Percentiles rank a stretch among this genome's conserved stretches.
Evolutionary conservation across 169 alveolate genomes (phyloP).

Genomic region (Plasmodium yoelii): DNA sequence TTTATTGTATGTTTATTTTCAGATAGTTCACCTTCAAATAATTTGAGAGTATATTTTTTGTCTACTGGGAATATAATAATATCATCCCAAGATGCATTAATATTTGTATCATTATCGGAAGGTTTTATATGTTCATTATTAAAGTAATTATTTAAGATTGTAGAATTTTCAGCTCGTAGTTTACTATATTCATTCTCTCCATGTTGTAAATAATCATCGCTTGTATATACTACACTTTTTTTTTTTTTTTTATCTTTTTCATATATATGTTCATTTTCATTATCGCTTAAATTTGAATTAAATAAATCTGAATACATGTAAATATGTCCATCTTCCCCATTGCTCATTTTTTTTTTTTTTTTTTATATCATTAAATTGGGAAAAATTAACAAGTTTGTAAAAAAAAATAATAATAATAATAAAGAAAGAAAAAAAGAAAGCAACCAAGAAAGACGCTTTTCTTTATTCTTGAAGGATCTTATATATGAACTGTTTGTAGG

Average conservation of each 20-base stretch:
- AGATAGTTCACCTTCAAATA: constrained; percentile 54
- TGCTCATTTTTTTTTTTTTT: constrained; percentile 18
- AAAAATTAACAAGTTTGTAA: not conserved
- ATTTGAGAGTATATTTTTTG: constrained; percentile 18
- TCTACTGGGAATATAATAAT: constrained; percentile 22
- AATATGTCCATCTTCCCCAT: constrained; percentile 52
- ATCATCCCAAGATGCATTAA: constrained; percentile 2
- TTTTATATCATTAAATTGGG: not conserved
- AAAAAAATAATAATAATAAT: not conserved
- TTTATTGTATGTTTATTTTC: constrained; percentile 33
- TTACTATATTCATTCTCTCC: constrained; percentile 70
- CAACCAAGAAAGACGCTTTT: not conserved
- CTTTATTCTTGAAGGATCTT: too few relatives aligned
- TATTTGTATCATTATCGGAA: not conserved
- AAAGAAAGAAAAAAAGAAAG: not conserved
- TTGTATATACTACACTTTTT: not conserved
- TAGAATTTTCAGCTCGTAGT: constrained; percentile 58
- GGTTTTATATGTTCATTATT: constrained; percentile 12
- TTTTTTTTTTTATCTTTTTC: constrained; percentile 18
- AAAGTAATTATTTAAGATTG: constrained; percentile 62
- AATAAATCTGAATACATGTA: constrained; percentile 49
- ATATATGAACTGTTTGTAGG: too few relatives aligned
- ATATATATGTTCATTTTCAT: constrained; percentile 23
- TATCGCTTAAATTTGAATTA: constrained; percentile 19
- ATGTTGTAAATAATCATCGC: not conserved